Conservation (phyloP, 106 monocot species). For the Triglochin maritima region DNA sequence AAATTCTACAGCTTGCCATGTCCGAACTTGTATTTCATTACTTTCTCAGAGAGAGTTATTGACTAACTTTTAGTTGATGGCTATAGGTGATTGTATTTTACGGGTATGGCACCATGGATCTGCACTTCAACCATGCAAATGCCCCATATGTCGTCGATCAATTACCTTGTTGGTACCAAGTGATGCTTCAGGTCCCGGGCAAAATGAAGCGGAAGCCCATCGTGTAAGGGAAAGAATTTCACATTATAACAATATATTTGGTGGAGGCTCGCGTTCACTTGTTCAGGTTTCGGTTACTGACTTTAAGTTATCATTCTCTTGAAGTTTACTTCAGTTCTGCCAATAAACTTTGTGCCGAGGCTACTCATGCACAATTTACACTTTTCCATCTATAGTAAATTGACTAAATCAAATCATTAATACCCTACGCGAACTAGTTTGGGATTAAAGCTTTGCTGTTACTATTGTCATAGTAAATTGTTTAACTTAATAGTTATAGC, state of each 20-base stretch:
- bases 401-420: no score
- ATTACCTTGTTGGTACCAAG: conserved; percentile 72
- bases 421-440: no score
- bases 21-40: no score
- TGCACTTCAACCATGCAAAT: conserved; percentile 78
- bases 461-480: no score
- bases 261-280: conserved; percentile 46
- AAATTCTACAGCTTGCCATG: no score
- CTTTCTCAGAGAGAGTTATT: no score
- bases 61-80: no score
- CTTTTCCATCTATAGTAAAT: no score
- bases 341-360: neutral
- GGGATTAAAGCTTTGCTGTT: no score
- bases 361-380: no score
- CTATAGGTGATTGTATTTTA: conserved; percentile 70
- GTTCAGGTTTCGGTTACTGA: conserved; percentile 41
- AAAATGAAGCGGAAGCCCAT: conserved; percentile 28
- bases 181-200: conserved; percentile 14
- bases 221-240: conserved; percentile 37
- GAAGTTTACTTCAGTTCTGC: neutral
- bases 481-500: no score
- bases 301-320: neutral
- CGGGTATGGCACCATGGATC: conserved; percentile 79
- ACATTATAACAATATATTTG: conserved; percentile 73
- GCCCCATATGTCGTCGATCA: conserved; percentile 78